Conservation (phyloP, 2,329 filamentous ascomycete genomes). For the Hypocrella siamensis region DNA sequence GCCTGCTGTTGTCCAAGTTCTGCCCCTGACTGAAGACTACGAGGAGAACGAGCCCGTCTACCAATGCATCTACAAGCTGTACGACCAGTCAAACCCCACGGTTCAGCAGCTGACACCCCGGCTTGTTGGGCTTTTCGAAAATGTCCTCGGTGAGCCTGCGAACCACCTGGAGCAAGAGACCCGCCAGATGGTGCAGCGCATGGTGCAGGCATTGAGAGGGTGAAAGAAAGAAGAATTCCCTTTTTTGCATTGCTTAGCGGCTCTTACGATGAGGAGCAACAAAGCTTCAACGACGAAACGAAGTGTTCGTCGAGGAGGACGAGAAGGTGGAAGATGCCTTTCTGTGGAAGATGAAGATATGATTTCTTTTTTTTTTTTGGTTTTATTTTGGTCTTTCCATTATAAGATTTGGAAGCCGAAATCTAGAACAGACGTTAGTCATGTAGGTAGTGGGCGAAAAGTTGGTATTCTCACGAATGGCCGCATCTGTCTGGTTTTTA, state of each 20-base stretch:
- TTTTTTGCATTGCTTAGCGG: too few species aligned
- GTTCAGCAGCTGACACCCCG: conserved; percentile 54
- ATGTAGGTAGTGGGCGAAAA: too few species aligned
- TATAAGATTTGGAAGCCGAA: too few species aligned
- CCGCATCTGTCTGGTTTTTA: too few species aligned
- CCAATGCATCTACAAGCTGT: conserved; percentile 77
- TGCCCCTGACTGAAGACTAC: conserved; percentile 84
- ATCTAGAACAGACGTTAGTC: too few species aligned
- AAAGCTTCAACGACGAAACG: conserved; percentile 2
- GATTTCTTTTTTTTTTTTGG: too few species aligned
- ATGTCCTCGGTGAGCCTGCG: conserved; percentile 55
- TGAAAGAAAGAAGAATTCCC: too few species aligned
- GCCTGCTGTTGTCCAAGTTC: conserved; percentile 58
- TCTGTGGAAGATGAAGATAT: too few species aligned
- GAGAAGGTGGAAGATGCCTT: too few species aligned
- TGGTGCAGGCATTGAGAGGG: conserved; percentile 31
- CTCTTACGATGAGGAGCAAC: not conserved
- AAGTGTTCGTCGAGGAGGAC: too few species aligned
- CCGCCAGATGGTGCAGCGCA: conserved; percentile 46
- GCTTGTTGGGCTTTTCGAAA: conserved; percentile 55
- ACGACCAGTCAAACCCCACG: conserved; percentile 52
- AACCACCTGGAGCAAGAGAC: conserved; percentile 64
- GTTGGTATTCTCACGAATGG: too few species aligned
- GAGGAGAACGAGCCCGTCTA: conserved; percentile 95
- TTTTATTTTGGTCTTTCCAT: too few species aligned